Conservation (phyloP, 345 rosid species). For the Dovyalis caffra region DNA sequence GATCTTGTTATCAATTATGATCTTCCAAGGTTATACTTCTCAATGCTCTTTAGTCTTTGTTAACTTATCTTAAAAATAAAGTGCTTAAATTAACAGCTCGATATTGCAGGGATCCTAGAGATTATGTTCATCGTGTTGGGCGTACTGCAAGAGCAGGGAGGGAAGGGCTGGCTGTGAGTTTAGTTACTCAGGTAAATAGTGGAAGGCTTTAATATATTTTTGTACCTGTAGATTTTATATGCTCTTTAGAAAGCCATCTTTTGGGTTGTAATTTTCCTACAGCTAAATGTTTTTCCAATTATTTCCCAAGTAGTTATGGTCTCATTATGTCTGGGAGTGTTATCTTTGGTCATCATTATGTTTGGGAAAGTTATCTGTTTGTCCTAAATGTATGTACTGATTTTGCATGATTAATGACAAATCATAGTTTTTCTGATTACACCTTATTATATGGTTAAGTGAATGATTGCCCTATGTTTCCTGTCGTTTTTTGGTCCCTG, state of each 20-base stretch:
- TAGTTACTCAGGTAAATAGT: conserved; percentile 62
- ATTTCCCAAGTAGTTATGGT: background rate
- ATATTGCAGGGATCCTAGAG: conserved; percentile 67
- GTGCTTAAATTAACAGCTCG: conserved; percentile 3
- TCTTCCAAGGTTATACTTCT: conserved; percentile 65
- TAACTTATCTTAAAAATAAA: background rate
- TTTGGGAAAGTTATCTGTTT: no score
- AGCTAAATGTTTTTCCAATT: background rate
- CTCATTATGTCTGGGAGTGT: no score
- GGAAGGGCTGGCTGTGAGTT: conserved; percentile 84
- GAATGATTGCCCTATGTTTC: background rate
- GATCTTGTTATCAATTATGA: conserved; percentile 95
- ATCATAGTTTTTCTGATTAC: no score
- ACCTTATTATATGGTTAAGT: background rate
- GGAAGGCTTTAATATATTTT: background rate
- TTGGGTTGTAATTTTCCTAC: background rate
- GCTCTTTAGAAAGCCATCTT: background rate
- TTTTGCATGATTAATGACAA: no score
- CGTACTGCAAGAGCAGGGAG: conserved; percentile 99
- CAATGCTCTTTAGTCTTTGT: background rate
- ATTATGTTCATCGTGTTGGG: conserved; percentile 96
- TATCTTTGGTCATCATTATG: no score
- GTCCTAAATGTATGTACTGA: background rate
- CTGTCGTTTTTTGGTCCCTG: background rate
- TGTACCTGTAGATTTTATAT: background rate